Percentiles rank a stretch among this genome's conserved stretches.
These are phyloP conservation scores for Thielaviopsis cerberus DNA, from an alignment of 2,329 filamentous ascomycete species.

Conservation along the genomic window DNA sequence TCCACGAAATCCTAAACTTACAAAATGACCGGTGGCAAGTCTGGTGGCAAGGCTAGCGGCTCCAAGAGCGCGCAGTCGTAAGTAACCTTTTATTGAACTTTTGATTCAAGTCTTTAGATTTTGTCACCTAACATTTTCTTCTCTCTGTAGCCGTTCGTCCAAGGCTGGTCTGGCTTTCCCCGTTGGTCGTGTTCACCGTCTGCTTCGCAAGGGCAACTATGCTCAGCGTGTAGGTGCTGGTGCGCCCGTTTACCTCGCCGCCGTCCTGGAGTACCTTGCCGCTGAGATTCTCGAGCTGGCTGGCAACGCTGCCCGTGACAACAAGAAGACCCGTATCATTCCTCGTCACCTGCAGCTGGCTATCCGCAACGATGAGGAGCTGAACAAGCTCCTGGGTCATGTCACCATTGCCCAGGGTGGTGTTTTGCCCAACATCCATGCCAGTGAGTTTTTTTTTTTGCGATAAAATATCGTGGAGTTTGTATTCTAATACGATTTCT, in stretches of 20 bases:
- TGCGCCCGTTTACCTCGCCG: slow-evolving; percentile 91
- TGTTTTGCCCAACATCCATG: slow-evolving; percentile 93
- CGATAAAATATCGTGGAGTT: neutral
- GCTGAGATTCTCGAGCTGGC: slow-evolving; percentile 98
- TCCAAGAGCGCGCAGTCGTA: slow-evolving; percentile 99
- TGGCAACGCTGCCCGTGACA: slow-evolving; percentile 95
- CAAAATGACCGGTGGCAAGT: slow-evolving; percentile 99
- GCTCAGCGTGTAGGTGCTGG: slow-evolving; percentile 98
- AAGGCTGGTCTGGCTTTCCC: slow-evolving; percentile 99
- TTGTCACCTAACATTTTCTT: slow-evolving; percentile 25
- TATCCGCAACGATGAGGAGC: slow-evolving; percentile 97
- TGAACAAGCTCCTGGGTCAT: slow-evolving; percentile 96
- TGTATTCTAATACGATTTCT: slow-evolving; percentile 21
- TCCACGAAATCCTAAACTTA: slow-evolving; percentile 18
- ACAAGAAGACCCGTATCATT: slow-evolving; percentile 99
- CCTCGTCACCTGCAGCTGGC: slow-evolving; percentile 96
- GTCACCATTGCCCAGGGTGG: slow-evolving; percentile 94
- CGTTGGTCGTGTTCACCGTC: slow-evolving; percentile 97
- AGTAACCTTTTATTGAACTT: slow-evolving; percentile 33
- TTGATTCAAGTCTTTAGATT: too few species aligned
- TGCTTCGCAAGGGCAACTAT: slow-evolving; percentile 97
- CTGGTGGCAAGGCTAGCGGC: slow-evolving; percentile 97
- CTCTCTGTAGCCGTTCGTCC: slow-evolving; percentile 64
- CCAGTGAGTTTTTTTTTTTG: slow-evolving; percentile 47
- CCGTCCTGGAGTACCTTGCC: slow-evolving; percentile 94